A percentile compares a stretch with the other conserved stretches of the same genome.
Conservation (phyloP, 2,329 filamentous ascomycete species). For the Orbilia brochopaga region DNA sequence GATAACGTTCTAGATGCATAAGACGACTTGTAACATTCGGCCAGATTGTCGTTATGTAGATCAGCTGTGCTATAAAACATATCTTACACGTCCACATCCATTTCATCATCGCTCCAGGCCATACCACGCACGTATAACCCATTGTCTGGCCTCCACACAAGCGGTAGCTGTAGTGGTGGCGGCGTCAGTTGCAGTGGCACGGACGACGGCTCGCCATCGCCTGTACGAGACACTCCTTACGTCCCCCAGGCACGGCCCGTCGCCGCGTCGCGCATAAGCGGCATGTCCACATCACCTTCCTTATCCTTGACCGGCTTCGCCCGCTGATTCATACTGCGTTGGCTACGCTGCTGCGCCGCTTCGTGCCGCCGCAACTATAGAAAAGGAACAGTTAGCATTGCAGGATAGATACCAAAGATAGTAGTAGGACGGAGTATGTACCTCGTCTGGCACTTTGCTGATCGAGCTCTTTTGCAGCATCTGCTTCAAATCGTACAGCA, state of each 20-base stretch:
- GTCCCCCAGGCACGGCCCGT: constrained; percentile 46
- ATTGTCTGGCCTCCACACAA: no score
- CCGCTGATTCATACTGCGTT: constrained; percentile 56
- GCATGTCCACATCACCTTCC: constrained; percentile 47
- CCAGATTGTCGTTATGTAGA: no score
- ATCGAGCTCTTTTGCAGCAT: constrained; percentile 91
- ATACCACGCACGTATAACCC: no score
- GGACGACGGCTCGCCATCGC: no score
- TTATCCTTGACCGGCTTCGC: constrained; percentile 46
- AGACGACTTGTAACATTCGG: no score
- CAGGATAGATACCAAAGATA: constrained; percentile 1
- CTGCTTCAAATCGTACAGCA: constrained; percentile 92
- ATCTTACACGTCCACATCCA: not conserved
- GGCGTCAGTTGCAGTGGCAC: no score
- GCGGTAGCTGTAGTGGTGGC: no score
- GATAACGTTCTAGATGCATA: no score
- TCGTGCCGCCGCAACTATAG: constrained; percentile 71
- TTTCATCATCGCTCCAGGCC: not conserved
- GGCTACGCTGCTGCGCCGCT: constrained; percentile 82
- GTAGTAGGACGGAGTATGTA: constrained; percentile 14
- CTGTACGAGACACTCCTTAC: constrained; percentile 1
- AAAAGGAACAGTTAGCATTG: constrained; percentile 16
- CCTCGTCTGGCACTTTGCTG: constrained; percentile 82
- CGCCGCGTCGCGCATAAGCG: constrained; percentile 44
- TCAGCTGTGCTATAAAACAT: not conserved